Evolutionary conservation across 2,329 filamentous ascomycete species (phyloP).

Genomic region (Tolypocladium endophyticum): DNA sequence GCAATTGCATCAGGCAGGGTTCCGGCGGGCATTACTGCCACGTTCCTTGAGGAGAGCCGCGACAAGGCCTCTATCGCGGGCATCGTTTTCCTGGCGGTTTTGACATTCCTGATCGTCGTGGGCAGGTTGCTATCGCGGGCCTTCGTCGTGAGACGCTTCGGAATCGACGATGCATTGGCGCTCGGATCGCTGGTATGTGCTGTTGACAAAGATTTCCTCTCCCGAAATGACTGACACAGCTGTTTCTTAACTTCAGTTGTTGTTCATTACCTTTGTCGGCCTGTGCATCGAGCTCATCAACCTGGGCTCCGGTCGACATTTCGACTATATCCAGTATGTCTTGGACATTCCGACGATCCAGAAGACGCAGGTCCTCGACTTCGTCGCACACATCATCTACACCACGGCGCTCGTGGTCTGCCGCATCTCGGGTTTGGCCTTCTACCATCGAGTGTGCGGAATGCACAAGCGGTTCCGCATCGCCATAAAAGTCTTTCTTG

Average conservation of each 20-base stretch:
- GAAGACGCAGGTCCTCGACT: conserved; percentile 35
- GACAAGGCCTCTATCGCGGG: conserved; percentile 26
- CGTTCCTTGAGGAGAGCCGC: conserved; percentile 23
- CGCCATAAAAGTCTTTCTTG: conserved; percentile 23
- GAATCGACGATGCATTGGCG: conserved; percentile 27
- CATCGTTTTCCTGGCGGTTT: conserved; percentile 24
- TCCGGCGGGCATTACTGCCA: conserved; percentile 20
- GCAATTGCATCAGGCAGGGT: conserved; percentile 25
- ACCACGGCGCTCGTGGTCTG: conserved; percentile 37
- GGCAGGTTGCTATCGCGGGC: conserved; percentile 22
- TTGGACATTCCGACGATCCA: conserved; percentile 28
- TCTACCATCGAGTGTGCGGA: conserved; percentile 35
- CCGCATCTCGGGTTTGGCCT: conserved; percentile 39
- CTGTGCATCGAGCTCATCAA: conserved; percentile 33
- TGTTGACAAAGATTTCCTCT: background rate
- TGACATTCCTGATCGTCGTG: conserved; percentile 23
- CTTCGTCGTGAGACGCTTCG: conserved; percentile 24
- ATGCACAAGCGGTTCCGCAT: conserved; percentile 23
- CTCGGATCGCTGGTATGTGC: conserved; percentile 22
- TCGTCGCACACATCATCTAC: conserved; percentile 39
- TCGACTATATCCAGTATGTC: conserved; percentile 34
- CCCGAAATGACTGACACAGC: background rate
- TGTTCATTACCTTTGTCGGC: conserved; percentile 30
- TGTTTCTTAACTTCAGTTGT: conserved; percentile 11
- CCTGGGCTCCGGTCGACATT: conserved; percentile 36